These are phyloP conservation scores for Verticillium albo-atrum DNA, from an alignment of 2,329 filamentous ascomycete species.

Conservation along the genomic window DNA sequence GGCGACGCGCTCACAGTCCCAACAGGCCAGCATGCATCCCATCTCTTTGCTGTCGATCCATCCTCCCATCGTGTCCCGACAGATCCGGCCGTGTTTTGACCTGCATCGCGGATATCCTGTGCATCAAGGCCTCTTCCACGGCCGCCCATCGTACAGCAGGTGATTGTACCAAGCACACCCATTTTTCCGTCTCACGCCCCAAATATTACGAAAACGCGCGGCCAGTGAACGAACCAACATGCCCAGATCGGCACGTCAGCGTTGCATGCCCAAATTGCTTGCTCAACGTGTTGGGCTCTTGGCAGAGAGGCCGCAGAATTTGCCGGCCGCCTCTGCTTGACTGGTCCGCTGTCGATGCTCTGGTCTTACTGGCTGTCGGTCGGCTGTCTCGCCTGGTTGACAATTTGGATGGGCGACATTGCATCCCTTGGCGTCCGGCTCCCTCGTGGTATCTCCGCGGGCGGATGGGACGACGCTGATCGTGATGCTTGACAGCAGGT, in stretches of 20 bases:
- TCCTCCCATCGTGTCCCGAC: neutral
- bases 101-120: neutral
- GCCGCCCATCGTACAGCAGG: neutral
- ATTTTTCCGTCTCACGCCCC: neutral
- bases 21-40: neutral
- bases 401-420: neutral
- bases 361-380: too few relatives aligned
- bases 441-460: neutral
- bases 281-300: neutral
- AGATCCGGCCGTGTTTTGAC: neutral
- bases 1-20: neutral
- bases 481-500: neutral
- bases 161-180: neutral
- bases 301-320: neutral
- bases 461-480: neutral
- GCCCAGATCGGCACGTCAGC: neutral
- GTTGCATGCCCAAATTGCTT: neutral
- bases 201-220: neutral
- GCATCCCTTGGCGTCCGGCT: neutral
- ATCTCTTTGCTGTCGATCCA: neutral
- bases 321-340: neutral
- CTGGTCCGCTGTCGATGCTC: too few relatives aligned
- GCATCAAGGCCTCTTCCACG: neutral
- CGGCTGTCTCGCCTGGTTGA: neutral
- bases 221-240: neutral